Base-by-base conservation (phyloP, 768 basidiomycete genomes). In the Auriscalpium microsporum region DNA sequence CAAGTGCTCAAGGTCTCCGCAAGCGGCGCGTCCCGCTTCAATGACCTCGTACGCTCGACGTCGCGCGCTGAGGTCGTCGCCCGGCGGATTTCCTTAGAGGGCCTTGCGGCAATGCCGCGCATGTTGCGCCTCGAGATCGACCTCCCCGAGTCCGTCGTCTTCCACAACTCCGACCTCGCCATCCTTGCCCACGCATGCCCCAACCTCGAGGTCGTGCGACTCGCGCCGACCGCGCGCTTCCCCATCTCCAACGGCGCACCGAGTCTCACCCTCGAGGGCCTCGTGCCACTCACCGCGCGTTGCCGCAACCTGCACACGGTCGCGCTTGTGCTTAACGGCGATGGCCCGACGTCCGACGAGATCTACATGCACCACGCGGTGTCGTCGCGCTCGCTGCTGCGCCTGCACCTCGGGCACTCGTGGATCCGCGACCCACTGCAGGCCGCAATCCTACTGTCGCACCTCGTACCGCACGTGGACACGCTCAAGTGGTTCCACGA, bases 11-110 rank as follows among this genome's bases (percentile, higher is more conserved):
- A 78, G 54, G 75, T 90, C 58, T 71, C 76, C 21, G 84, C 87
- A 7, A 83, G 81, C 0, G 81, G 85, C 16, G 78, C 84, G 21
- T 82, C 81, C n/a, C 81, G 88, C 53, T 94, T 90, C 73, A 78
- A 79, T 4, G 90, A 94, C 58, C 78, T 94, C 47, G 81, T 87
- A 50, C 83, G 90, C 53, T 86, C 89, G 9, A 84, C 87, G 5
- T 76, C 83, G 34, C 76, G 84, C 58, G 74, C 71, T 10, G 86
- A 86, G 58, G 75, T 80, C 21, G 76, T 83, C 11, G 74, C 78
- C 48, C 76, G 75, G 34, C 78, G 78, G 55, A 78, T 90, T 23
- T 78, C 84, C 16, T 75, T 90, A 52, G 78, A 83, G 58, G 70
- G 78, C 55, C 67, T 90, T 23, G 70, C 72, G 17, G 71, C 71